Base-by-base conservation (phyloP, 495 filamentous ascomycete species). In the Daldinia vernicosa region DNA sequence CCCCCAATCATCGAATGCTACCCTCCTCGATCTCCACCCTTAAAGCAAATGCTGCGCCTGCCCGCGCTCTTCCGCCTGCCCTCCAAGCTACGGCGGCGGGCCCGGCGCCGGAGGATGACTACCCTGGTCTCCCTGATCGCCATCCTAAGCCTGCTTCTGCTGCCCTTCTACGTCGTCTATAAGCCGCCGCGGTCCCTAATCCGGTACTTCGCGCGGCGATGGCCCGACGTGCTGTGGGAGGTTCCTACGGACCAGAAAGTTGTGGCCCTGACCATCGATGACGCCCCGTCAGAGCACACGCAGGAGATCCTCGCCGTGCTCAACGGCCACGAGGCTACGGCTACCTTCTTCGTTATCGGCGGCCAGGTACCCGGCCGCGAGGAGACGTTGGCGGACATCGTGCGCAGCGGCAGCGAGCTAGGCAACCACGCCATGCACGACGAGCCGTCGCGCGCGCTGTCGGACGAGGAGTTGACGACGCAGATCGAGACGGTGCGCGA, bases 371-470 rank as follows among this genome's bases (percentile, higher is more conserved):
- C 81, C 0, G 90, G 88, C 0, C 78, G 85, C 22, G 88, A 92
- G 77, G 72, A 81, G 2, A 79, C 86, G 0, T 82, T 95, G 24
- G 75, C 83, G 39, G 83, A 90, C 40, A 77, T 93, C 3, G 82
- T 94, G n/a, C 76, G 82, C 19, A 80, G 76, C 14, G 90, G 90
- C 6, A 88, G 90, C 72, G 92, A 94, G 76, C 82, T 94, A 9
- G 93, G 86, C 47, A 96, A 96, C 78, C 93, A 97, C 77, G 93
- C 90, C 4, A 93, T 94, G 91, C 83, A 85, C 75, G 93, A 97
- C 79, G 92, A 95, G 79, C 87, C 91, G 4, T 89, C 87, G 26
- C 80, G 86, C 59, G 78, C 50, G 15, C 76, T 87, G 40, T 35
- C 67, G 14, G 75, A 82, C 37, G 80, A 75, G 22, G 82, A 83